These are phyloP conservation scores for Graphilbum fragrans DNA, from an alignment of 2,329 filamentous ascomycete genomes.

Conservation along the genomic window DNA sequence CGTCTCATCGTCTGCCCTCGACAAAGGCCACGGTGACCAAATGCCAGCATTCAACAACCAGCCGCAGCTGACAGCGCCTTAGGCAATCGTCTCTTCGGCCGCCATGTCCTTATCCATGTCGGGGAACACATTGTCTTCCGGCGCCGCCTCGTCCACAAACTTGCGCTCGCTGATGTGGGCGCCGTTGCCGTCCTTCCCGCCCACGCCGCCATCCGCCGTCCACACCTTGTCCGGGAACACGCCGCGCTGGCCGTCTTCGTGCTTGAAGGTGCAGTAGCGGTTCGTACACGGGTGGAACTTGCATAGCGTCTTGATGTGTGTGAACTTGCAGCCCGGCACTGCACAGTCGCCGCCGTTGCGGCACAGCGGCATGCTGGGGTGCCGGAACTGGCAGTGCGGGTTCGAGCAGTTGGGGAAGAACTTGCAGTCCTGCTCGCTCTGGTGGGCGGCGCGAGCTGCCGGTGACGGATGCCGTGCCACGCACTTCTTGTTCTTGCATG, in stretches of 20 bases:
- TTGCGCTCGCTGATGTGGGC: slow-evolving; percentile 78
- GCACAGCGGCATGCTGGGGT: slow-evolving; percentile 77
- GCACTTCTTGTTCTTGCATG: slow-evolving; percentile 95
- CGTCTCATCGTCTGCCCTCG: too few species aligned
- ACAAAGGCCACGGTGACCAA: too few species aligned
- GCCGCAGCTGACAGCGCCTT: not conserved
- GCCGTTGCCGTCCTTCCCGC: slow-evolving; percentile 21
- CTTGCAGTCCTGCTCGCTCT: slow-evolving; percentile 76
- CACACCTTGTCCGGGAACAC: slow-evolving; percentile 83
- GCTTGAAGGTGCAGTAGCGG: slow-evolving; percentile 76
- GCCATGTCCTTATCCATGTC: slow-evolving; percentile 24
- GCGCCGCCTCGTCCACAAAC: slow-evolving; percentile 60
- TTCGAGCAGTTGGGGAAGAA: slow-evolving; percentile 91
- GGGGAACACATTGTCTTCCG: slow-evolving; percentile 64
- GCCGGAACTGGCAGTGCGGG: slow-evolving; percentile 74
- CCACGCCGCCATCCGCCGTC: slow-evolving; percentile 43
- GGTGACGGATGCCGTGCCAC: slow-evolving; percentile 86
- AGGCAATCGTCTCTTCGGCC: slow-evolving; percentile 19
- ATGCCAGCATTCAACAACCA: too few species aligned
- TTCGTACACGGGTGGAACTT: slow-evolving; percentile 88
- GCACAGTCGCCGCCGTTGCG: slow-evolving; percentile 85
- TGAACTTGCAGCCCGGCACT: slow-evolving; percentile 74
- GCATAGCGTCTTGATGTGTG: slow-evolving; percentile 74
- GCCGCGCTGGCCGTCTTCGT: slow-evolving; percentile 81
- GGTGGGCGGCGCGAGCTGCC: slow-evolving; percentile 64